Conservation (phyloP, 495 filamentous ascomycete genomes). For the Lichenothelia convexa region DNA sequence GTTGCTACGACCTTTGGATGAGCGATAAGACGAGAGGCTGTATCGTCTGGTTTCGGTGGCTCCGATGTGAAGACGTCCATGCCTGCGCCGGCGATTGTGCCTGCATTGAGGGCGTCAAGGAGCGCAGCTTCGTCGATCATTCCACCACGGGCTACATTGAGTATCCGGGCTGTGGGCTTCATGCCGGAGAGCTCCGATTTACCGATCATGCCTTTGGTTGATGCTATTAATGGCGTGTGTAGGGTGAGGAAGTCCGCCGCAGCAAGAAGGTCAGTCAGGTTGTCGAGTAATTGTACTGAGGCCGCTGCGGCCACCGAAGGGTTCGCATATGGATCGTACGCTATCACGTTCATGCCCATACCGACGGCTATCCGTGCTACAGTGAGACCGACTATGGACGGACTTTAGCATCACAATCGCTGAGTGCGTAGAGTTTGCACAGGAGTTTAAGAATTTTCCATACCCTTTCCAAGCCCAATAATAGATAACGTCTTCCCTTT, state of each 20-base stretch:
- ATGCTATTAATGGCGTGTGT: constrained; percentile 55
- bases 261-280: constrained; percentile 36
- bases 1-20: constrained; percentile 50
- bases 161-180: constrained; percentile 44
- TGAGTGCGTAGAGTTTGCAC: no score
- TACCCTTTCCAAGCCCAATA: constrained; percentile 49
- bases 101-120: constrained; percentile 43
- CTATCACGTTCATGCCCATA: constrained; percentile 48
- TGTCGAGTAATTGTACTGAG: constrained; percentile 35
- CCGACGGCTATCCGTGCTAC: constrained; percentile 51
- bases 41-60: constrained; percentile 34
- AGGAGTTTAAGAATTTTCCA: neutral
- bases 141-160: constrained; percentile 58
- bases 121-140: constrained; percentile 57
- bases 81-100: constrained; percentile 51
- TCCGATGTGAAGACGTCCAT: constrained; percentile 60
- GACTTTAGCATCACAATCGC: no score
- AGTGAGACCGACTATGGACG: constrained; percentile 45
- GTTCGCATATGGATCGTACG: constrained; percentile 50
- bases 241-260: constrained; percentile 55
- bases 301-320: constrained; percentile 36
- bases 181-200: constrained; percentile 42
- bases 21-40: constrained; percentile 34
- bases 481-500: constrained; percentile 50
- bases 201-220: constrained; percentile 47